These are phyloP conservation scores for Monosporascus sp. DNA, from an alignment of 2,329 filamentous ascomycete genomes.

Conservation along the genomic window DNA sequence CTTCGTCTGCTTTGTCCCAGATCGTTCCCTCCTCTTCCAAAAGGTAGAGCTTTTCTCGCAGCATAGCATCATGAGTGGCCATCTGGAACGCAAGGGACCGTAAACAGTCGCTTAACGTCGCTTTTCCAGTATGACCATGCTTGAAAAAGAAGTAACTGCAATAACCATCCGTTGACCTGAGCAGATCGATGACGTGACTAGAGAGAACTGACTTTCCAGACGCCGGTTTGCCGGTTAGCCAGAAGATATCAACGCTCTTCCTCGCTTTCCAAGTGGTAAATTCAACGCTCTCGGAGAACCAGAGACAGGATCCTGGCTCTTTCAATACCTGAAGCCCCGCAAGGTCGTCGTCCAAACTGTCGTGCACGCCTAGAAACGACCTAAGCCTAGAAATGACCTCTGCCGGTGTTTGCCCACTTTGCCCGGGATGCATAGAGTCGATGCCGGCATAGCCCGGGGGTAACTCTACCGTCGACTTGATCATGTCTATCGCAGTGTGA, in stretches of 20 bases:
- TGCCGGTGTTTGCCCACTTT: too few species aligned
- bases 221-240: conserved; percentile 27
- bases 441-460: not conserved
- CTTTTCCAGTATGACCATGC: conserved; percentile 15
- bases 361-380: conserved; percentile 14
- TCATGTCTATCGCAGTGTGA: conserved; percentile 21
- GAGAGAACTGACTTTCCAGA: conserved; percentile 32
- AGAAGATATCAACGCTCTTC: conserved; percentile 17
- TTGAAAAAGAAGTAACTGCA: conserved; percentile 28
- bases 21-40: conserved; percentile 9
- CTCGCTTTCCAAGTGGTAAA: conserved; percentile 18
- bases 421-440: too few species aligned
- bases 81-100: conserved; percentile 25
- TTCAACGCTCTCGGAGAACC: conserved; percentile 20
- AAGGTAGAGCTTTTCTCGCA: conserved; percentile 14
- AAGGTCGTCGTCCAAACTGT: conserved; percentile 20
- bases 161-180: conserved; percentile 9
- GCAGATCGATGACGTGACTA: conserved; percentile 25
- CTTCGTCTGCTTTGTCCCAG: conserved; percentile 20
- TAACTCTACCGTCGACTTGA: conserved; percentile 6
- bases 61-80: conserved; percentile 17
- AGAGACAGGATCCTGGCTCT: conserved; percentile 25
- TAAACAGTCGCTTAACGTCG: conserved; percentile 21
- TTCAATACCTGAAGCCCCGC: conserved; percentile 18
- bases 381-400: conserved; percentile 7